Conservation (phyloP, 1,284 basidiomycete genomes). For the Pterula multifida region DNA sequence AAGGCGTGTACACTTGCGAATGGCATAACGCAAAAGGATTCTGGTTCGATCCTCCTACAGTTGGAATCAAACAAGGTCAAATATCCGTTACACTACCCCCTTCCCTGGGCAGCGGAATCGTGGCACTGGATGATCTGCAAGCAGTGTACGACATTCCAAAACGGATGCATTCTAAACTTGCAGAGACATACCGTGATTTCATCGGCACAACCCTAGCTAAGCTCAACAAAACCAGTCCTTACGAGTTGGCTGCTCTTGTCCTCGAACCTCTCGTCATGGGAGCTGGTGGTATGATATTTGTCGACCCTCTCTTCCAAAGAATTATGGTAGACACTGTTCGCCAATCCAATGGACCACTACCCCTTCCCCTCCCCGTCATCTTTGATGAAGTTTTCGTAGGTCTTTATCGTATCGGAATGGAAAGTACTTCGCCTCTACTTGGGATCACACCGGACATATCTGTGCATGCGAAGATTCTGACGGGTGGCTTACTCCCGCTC, state of each 20-base stretch:
- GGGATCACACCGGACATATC: slow-evolving; percentile 77
- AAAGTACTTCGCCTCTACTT: slow-evolving; percentile 54
- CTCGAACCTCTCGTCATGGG: slow-evolving; percentile 92
- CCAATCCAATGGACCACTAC: slow-evolving; percentile 14
- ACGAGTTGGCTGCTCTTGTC: slow-evolving; percentile 61
- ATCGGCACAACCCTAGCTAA: slow-evolving; percentile 45
- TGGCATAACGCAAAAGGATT: slow-evolving; percentile 91
- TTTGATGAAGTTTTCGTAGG: slow-evolving; percentile 97
- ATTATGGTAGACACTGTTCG: slow-evolving; percentile 78
- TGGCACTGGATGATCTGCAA: slow-evolving; percentile 13
- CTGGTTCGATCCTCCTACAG: slow-evolving; percentile 86
- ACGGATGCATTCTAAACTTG: slow-evolving; percentile 54
- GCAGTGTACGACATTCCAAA: slow-evolving; percentile 60
- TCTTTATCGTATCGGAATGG: slow-evolving; percentile 74
- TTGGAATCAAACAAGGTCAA: slow-evolving; percentile 55
- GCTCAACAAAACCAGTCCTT: slow-evolving; percentile 27
- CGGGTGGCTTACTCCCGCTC: slow-evolving; percentile 86
- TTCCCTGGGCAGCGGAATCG: slow-evolving; percentile 27
- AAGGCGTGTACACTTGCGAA: slow-evolving; percentile 90
- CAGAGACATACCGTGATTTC: slow-evolving; percentile 49
- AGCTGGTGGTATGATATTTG: slow-evolving; percentile 95
- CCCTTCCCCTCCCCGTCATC: slow-evolving; percentile 62
- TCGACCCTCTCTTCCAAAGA: slow-evolving; percentile 94
- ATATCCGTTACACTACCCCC: slow-evolving; percentile 50
- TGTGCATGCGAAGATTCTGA: slow-evolving; percentile 89